phyloP scores from a whole-genome alignment of 495 filamentous ascomycete genomes.

The Lophium mytilinum region DNA sequence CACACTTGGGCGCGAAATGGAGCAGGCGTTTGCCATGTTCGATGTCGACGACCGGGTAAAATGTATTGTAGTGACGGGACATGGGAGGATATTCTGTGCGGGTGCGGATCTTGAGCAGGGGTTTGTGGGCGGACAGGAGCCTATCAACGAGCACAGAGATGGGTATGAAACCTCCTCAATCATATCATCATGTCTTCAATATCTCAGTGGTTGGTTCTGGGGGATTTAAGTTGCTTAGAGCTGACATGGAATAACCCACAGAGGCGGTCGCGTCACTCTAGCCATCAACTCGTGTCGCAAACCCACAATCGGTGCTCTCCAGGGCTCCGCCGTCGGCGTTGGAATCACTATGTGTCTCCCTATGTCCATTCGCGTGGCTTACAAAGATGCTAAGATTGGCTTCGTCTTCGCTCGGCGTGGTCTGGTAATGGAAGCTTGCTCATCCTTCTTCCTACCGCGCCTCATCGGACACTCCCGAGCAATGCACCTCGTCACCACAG shows the following conservation, averaged over 20 bases:
- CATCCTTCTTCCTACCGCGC: constrained; percentile 55
- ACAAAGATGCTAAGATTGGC: constrained; percentile 48
- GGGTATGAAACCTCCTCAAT: constrained; percentile 28
- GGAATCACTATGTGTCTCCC: constrained; percentile 63
- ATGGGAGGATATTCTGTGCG: constrained; percentile 55
- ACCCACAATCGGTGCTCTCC: constrained; percentile 56
- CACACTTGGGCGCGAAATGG: constrained; percentile 48
- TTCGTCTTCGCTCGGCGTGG: constrained; percentile 59
- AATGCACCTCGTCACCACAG: constrained; percentile 51
- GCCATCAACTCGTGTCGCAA: constrained; percentile 56
- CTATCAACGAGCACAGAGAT: constrained; percentile 38
- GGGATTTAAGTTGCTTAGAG: background rate
- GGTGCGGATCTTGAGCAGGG: constrained; percentile 58
- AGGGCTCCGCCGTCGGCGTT: constrained; percentile 58
- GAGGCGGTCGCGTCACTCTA: constrained; percentile 48
- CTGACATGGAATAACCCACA: constrained; percentile 16
- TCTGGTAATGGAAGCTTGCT: constrained; percentile 54
- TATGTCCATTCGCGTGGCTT: constrained; percentile 49
- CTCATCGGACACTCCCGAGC: constrained; percentile 51
- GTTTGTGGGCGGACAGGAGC: constrained; percentile 33
- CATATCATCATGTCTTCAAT: background rate
- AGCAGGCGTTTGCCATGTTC: constrained; percentile 46
- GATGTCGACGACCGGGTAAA: constrained; percentile 46
- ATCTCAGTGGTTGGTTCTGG: background rate
- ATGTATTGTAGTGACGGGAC: constrained; percentile 50